Conservation (phyloP, 2,329 filamentous ascomycete species). For the Myriosclerotinia curreyana region DNA sequence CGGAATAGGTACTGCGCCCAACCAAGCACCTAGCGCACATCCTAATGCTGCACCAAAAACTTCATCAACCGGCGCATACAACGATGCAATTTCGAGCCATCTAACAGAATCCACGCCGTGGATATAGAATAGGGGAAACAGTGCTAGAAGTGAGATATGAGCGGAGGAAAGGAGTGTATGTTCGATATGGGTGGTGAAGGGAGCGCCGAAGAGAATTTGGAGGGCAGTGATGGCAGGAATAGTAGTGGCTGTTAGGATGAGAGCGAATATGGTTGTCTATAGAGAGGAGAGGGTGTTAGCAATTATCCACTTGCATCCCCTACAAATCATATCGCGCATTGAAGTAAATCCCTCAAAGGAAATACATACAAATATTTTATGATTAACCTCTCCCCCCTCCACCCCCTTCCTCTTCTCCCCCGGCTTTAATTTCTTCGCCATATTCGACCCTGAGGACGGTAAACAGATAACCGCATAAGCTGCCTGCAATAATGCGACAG, state of each 20-base stretch:
- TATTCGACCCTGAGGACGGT: conserved; percentile 54
- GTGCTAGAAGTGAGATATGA: conserved; percentile 75
- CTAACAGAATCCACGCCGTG: conserved; percentile 71
- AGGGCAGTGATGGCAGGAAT: conserved; percentile 54
- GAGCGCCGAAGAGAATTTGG: conserved; percentile 85
- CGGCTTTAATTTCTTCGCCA: conserved; percentile 50
- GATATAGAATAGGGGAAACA: conserved; percentile 79
- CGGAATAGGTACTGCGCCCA: conserved; percentile 91
- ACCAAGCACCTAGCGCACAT: conserved; percentile 77
- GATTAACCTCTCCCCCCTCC: conserved; percentile 20
- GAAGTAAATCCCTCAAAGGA: not conserved
- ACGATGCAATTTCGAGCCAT: conserved; percentile 68
- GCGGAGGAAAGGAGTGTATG: conserved; percentile 79
- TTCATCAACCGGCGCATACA: conserved; percentile 72
- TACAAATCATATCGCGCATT: not conserved
- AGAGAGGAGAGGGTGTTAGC: not conserved
- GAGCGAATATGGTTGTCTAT: conserved; percentile 56
- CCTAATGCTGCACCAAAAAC: conserved; percentile 81
- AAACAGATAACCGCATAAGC: conserved; percentile 62
- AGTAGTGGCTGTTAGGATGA: conserved; percentile 50
- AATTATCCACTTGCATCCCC: not conserved
- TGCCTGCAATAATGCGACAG: conserved; percentile 62
- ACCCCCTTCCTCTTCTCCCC: conserved; percentile 53
- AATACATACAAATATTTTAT: conserved; percentile 28
- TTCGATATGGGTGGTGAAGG: conserved; percentile 72